Conservation (phyloP, 306 rosid genomes). For the Cicer yamashitae region DNA sequence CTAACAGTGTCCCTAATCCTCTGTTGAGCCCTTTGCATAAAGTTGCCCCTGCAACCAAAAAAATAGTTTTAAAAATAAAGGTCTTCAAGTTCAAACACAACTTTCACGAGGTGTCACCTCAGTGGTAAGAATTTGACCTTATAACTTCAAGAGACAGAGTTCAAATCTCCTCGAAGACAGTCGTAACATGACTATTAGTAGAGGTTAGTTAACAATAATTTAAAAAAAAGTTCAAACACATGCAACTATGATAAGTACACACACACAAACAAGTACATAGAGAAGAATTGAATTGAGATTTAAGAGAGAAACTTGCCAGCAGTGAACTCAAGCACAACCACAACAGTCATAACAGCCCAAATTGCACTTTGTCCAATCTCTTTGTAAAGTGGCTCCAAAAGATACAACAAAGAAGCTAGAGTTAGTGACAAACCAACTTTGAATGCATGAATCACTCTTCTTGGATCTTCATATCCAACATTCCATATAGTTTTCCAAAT, state of each 20-base stretch:
- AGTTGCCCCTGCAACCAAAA: conserved; percentile 76
- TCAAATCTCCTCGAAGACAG: no score
- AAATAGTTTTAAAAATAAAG: neutral
- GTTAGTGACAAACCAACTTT: conserved; percentile 87
- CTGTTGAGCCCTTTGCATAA: conserved; percentile 96
- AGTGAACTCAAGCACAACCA: conserved; percentile 93
- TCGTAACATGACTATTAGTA: no score
- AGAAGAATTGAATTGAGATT: neutral
- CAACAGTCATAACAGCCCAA: conserved; percentile 98
- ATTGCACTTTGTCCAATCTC: conserved; percentile 78
- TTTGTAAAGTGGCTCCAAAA: conserved; percentile 69
- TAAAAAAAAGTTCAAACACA: conserved; percentile 2
- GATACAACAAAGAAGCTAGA: conserved; percentile 75
- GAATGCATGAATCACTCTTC: conserved; percentile 78
- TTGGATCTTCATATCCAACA: conserved; percentile 86
- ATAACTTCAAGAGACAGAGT: no score
- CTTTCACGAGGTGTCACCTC: no score
- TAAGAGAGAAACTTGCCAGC: conserved; percentile 60
- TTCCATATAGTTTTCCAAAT: conserved; percentile 65
- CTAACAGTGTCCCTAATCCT: conserved; percentile 89
- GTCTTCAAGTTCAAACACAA: conserved; percentile 28
- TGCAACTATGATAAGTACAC: neutral
- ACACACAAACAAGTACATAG: neutral
- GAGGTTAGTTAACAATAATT: no score
- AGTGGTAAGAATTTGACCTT: no score